phyloP scores from a whole-genome alignment of 1,139 yeast species.

The Blastobotrys raffinosifermentans region DNA sequence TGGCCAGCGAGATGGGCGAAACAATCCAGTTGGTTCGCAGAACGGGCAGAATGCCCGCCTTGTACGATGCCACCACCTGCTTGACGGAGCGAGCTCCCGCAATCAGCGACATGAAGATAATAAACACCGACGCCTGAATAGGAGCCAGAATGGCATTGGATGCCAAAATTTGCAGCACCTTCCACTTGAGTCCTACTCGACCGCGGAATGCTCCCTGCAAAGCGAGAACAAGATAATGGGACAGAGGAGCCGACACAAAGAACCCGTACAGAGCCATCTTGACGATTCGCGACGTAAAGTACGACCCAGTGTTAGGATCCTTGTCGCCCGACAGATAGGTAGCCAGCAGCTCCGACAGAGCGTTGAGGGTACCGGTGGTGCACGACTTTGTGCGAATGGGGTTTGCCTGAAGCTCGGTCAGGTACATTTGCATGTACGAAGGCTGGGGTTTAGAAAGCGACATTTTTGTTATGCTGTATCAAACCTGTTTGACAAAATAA shows the following conservation, averaged over 20 bases:
- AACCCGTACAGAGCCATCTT: slow-evolving; percentile 72
- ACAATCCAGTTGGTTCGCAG: slow-evolving; percentile 60
- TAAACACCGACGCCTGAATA: slow-evolving; percentile 49
- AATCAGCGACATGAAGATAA: slow-evolving; percentile 41
- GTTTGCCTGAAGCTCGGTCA: slow-evolving; percentile 24
- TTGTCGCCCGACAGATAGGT: slow-evolving; percentile 34
- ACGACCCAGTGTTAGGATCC: slow-evolving; percentile 33
- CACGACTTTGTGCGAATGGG: slow-evolving; percentile 34
- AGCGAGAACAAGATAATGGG: slow-evolving; percentile 44
- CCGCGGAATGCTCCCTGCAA: slow-evolving; percentile 35
- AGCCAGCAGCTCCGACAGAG: slow-evolving; percentile 34
- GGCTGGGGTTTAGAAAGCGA: slow-evolving; percentile 13
- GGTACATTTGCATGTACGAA: slow-evolving; percentile 19
- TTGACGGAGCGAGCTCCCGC: slow-evolving; percentile 34
- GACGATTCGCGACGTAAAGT: slow-evolving; percentile 42
- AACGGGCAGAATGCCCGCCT: slow-evolving; percentile 49
- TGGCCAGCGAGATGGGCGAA: slow-evolving; percentile 53
- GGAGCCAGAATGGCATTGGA: slow-evolving; percentile 64
- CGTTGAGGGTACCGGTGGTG: slow-evolving; percentile 36
- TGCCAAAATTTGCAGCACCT: slow-evolving; percentile 53
- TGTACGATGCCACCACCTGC: slow-evolving; percentile 39
- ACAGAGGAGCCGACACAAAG: slow-evolving; percentile 63
- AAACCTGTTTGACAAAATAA: too few relatives aligned
- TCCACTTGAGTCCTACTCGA: slow-evolving; percentile 31
- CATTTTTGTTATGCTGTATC: too few relatives aligned